A percentile compares a stretch with the other conserved stretches of the same genome.
These are phyloP conservation scores for Scortechinia acanthostroma DNA, from an alignment of 2,329 filamentous ascomycete species.

Conservation along the genomic window DNA sequence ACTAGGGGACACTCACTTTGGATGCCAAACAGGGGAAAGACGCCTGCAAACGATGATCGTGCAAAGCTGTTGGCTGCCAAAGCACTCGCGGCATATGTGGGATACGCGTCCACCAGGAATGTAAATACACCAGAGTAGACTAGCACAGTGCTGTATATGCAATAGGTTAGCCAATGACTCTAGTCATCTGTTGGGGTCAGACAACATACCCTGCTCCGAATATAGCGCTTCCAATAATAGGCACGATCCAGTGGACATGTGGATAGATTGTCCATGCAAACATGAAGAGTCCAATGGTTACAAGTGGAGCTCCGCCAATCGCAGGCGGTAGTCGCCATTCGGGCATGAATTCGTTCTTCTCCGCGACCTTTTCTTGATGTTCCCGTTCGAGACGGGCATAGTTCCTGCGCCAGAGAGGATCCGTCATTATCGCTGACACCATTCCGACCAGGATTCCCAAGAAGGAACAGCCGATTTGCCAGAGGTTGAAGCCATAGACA, in stretches of 20 bases:
- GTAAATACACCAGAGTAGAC: slow-evolving; percentile 82
- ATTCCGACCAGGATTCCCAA: slow-evolving; percentile 66
- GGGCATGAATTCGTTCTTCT: slow-evolving; percentile 63
- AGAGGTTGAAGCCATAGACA: slow-evolving; percentile 71
- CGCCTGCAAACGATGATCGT: slow-evolving; percentile 68
- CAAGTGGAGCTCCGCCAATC: slow-evolving; percentile 68
- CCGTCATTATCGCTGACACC: slow-evolving; percentile 50
- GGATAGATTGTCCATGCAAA: slow-evolving; percentile 81
- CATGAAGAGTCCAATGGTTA: slow-evolving; percentile 77
- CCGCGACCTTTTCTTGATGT: slow-evolving; percentile 39
- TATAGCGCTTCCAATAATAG: slow-evolving; percentile 65
- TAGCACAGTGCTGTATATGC: slow-evolving; percentile 69
- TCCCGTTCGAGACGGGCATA: slow-evolving; percentile 48
- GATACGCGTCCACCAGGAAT: slow-evolving; percentile 77
- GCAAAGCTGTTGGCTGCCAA: slow-evolving; percentile 79
- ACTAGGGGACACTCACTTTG: slow-evolving; percentile 2
- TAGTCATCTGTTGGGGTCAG: slow-evolving; percentile 17
- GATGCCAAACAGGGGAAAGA: slow-evolving; percentile 13
- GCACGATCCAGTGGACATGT: slow-evolving; percentile 69
- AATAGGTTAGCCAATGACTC: slow-evolving; percentile 12
- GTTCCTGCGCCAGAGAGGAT: slow-evolving; percentile 59
- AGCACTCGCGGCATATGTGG: slow-evolving; percentile 67
- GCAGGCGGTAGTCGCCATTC: slow-evolving; percentile 78
- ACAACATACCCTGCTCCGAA: slow-evolving; percentile 70
- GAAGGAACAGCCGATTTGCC: slow-evolving; percentile 75